These are phyloP conservation scores for Lomentospora prolificans DNA, from an alignment of 2,329 filamentous ascomycete genomes.

Conservation along the genomic window DNA sequence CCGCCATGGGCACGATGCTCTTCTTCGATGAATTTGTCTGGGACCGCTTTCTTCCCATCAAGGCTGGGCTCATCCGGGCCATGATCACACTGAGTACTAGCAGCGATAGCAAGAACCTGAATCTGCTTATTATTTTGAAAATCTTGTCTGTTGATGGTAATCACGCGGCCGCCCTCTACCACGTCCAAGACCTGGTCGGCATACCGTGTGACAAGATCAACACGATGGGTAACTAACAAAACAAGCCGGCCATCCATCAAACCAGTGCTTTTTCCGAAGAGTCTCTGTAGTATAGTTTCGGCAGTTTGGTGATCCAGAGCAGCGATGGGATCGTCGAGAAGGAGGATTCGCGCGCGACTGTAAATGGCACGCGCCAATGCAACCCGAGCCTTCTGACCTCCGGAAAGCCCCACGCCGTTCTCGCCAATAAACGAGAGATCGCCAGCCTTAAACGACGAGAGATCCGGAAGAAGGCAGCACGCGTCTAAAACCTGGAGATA, in stretches of 20 bases:
- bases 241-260: constrained; percentile 56
- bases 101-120: constrained; percentile 25
- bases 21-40: constrained; percentile 71
- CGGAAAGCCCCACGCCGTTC: constrained; percentile 52
- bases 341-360: constrained; percentile 43
- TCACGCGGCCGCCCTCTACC: constrained; percentile 49
- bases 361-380: constrained; percentile 55
- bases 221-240: constrained; percentile 69
- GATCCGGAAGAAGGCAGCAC: constrained; percentile 46
- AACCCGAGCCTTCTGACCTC: constrained; percentile 53
- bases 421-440: constrained; percentile 52
- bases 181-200: constrained; percentile 68
- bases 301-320: constrained; percentile 54
- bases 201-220: constrained; percentile 66
- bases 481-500: constrained; percentile 53
- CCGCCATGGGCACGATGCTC: constrained; percentile 66
- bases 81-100: background rate
- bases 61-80: constrained; percentile 6
- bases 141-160: constrained; percentile 35
- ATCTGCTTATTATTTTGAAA: constrained; percentile 25
- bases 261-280: constrained; percentile 27
- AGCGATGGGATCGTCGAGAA: constrained; percentile 55
- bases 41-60: constrained; percentile 30
- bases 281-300: constrained; percentile 49
- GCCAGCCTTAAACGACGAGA: constrained; percentile 44